Evolutionary conservation across 129 eudicot species (phyloP).

Genomic region (Lactuca sativa): DNA sequence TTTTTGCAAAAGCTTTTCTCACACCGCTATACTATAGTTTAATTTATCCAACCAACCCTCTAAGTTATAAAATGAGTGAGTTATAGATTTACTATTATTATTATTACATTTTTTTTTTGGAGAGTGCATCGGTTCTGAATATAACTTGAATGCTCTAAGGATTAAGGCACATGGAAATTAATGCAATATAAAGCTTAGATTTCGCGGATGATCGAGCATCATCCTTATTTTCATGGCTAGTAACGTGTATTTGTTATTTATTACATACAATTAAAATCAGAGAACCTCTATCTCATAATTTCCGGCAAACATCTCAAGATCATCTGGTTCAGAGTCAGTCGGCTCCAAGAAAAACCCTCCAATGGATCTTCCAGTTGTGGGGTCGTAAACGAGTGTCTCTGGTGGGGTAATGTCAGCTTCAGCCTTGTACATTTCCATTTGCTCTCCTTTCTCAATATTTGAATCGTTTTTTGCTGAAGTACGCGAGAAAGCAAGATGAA

Average conservation of each 20-base stretch:
- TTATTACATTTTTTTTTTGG: too few relatives aligned
- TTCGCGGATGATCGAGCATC: not conserved
- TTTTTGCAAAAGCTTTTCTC: too few relatives aligned
- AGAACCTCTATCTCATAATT: conserved; percentile 40
- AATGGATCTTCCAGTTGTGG: conserved; percentile 47
- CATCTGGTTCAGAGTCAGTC: conserved; percentile 52
- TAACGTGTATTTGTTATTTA: not conserved
- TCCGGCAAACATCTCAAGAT: conserved; percentile 46
- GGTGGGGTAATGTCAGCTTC: conserved; percentile 45
- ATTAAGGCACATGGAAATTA: too few relatives aligned
- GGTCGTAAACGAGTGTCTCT: conserved; percentile 50
- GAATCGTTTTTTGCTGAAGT: conserved; percentile 28
- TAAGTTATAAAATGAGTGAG: too few relatives aligned
- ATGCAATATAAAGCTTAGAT: too few relatives aligned
- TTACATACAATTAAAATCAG: conserved; percentile 14
- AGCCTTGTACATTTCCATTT: conserved; percentile 36
- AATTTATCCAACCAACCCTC: too few relatives aligned
- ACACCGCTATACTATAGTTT: too few relatives aligned
- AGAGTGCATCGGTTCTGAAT: too few relatives aligned
- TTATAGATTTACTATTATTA: too few relatives aligned
- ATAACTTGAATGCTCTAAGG: too few relatives aligned
- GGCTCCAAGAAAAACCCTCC: conserved; percentile 48
- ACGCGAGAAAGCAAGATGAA: conserved; percentile 40
- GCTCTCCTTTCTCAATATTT: conserved; percentile 12
- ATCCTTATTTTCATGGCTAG: conserved; percentile 20